Evolutionary conservation across 192 early-diverging fungal species (phyloP).

Genomic region (Dissophora globulifera): DNA sequence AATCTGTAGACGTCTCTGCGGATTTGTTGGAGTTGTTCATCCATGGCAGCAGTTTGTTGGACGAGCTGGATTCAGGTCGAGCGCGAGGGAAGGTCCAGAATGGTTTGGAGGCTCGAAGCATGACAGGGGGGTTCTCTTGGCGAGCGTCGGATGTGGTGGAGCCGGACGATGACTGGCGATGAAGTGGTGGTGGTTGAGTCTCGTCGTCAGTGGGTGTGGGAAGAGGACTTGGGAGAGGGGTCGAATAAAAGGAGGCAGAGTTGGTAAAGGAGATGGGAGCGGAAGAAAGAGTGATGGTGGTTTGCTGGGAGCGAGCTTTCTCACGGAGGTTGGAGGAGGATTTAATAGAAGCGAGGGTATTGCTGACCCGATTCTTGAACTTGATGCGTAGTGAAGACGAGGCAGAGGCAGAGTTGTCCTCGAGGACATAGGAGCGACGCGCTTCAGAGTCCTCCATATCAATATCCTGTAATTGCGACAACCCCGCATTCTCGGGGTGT

Average conservation of each 20-base stretch:
- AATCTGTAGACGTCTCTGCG: too few species aligned
- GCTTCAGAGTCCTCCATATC: slow-evolving; percentile 29
- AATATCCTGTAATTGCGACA: slow-evolving; percentile 15
- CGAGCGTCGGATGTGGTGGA: slow-evolving; percentile 1
- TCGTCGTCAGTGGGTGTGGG: neutral
- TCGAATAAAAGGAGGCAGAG: neutral
- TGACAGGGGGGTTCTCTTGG: slow-evolving; percentile 3
- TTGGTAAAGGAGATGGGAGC: neutral
- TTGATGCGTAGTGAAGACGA: slow-evolving; percentile 31
- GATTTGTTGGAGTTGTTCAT: too few species aligned
- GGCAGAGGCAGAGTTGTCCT: neutral
- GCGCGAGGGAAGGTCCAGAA: slow-evolving; percentile 38
- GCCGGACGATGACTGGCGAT: slow-evolving; percentile 4
- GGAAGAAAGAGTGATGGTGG: neutral
- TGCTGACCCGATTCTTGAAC: slow-evolving; percentile 35
- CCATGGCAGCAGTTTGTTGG: slow-evolving; percentile 12
- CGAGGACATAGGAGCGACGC: neutral
- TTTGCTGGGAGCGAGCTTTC: slow-evolving; percentile 12
- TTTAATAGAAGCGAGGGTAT: slow-evolving; percentile 35
- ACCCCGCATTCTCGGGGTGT: slow-evolving; percentile 3
- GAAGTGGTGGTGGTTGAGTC: neutral
- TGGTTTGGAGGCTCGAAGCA: slow-evolving; percentile 19
- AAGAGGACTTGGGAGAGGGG: neutral
- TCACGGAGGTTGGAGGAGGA: slow-evolving; percentile 38
- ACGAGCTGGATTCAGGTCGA: slow-evolving; percentile 20